A percentile compares a stretch with the other conserved stretches of the same genome.
phyloP scores from a whole-genome alignment of 73 alveolate genomes.

The Paramecium pentaurelia region DNA sequence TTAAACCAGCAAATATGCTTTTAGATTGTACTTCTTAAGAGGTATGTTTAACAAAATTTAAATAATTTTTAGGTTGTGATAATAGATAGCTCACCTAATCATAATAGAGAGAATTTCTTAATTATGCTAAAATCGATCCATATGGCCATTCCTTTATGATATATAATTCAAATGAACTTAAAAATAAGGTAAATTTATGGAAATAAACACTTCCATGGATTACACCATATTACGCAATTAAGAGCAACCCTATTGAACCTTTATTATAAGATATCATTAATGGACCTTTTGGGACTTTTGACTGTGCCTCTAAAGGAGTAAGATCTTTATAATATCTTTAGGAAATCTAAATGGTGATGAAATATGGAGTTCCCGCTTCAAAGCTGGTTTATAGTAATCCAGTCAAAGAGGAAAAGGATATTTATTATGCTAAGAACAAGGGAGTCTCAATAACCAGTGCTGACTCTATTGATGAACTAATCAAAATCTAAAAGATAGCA shows the following conservation, averaged over 20 bases:
- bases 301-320: constrained; percentile 62
- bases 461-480: constrained; percentile 55
- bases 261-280: constrained; percentile 31
- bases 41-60: neutral
- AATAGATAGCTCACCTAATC: neutral
- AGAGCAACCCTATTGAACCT: constrained; percentile 61
- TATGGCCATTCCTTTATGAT: constrained; percentile 51
- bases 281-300: constrained; percentile 55
- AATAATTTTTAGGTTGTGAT: neutral
- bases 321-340: neutral
- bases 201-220: constrained; percentile 48
- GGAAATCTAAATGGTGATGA: constrained; percentile 53
- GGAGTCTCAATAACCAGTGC: constrained; percentile 55
- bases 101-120: constrained; percentile 31
- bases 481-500: constrained; percentile 47
- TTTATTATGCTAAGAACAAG: constrained; percentile 18
- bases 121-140: constrained; percentile 45
- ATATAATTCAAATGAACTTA: constrained; percentile 42
- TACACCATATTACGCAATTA: constrained; percentile 56
- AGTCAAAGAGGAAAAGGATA: constrained; percentile 55
- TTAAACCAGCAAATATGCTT: neutral
- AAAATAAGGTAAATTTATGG: constrained; percentile 28
- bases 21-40: neutral
- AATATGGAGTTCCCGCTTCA: constrained; percentile 55
- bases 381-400: constrained; percentile 55